Percentiles rank a stretch among this genome's conserved stretches.
Conservation (phyloP, 495 filamentous ascomycete genomes). For the Pseudoneurospora amorphoporcata region DNA sequence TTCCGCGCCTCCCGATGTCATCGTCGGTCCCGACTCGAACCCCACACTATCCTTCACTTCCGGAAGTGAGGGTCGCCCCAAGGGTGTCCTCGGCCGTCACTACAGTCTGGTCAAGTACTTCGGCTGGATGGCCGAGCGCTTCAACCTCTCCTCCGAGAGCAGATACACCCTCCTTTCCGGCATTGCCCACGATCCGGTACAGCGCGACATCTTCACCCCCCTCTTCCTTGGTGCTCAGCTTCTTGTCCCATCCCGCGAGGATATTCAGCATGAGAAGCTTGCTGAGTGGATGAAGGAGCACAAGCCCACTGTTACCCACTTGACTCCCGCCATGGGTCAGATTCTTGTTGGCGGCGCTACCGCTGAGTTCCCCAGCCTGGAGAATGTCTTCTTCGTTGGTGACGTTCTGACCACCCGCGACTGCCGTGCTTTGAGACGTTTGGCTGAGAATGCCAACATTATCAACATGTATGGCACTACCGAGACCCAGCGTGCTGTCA, state of each 20-base stretch:
- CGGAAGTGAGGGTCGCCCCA: slow-evolving; percentile 66
- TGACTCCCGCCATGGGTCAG: slow-evolving; percentile 95
- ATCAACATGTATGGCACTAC: slow-evolving; percentile 92
- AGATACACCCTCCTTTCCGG: slow-evolving; percentile 79
- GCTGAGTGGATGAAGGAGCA: slow-evolving; percentile 86
- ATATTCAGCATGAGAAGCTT: slow-evolving; percentile 80
- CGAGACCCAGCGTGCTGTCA: slow-evolving; percentile 80
- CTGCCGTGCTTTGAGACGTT: slow-evolving; percentile 63
- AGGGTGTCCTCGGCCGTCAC: slow-evolving; percentile 79
- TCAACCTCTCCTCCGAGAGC: slow-evolving; percentile 62
- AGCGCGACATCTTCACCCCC: slow-evolving; percentile 89
- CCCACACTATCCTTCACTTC: slow-evolving; percentile 81
- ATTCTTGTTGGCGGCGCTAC: slow-evolving; percentile 82
- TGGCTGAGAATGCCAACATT: slow-evolving; percentile 72
- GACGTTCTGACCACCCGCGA: slow-evolving; percentile 84
- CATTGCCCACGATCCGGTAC: slow-evolving; percentile 84
- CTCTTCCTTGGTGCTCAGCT: slow-evolving; percentile 79
- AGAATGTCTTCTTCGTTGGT: slow-evolving; percentile 86
- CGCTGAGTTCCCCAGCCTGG: slow-evolving; percentile 63
- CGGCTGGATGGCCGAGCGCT: slow-evolving; percentile 82
- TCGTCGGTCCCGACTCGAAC: slow-evolving; percentile 83
- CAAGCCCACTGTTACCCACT: slow-evolving; percentile 71
- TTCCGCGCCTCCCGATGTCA: slow-evolving; percentile 51
- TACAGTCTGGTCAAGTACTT: slow-evolving; percentile 83
- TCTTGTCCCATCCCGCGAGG: slow-evolving; percentile 69